A percentile compares a stretch with the other conserved stretches of the same genome.
These are phyloP conservation scores for Chaetomium olivaceum DNA, from an alignment of 2,329 filamentous ascomycete genomes.

Conservation along the genomic window DNA sequence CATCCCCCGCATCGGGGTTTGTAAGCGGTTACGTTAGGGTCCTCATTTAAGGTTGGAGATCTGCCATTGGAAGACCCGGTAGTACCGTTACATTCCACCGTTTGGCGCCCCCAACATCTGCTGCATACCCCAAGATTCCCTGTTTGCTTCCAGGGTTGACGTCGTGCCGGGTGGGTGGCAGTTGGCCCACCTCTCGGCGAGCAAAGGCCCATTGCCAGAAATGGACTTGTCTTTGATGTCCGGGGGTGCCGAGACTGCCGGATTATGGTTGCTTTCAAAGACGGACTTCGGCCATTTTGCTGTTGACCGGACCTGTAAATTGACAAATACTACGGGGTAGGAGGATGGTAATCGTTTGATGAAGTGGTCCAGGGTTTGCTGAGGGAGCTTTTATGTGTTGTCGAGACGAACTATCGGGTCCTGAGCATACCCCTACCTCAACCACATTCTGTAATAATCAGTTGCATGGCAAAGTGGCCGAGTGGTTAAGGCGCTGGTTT, in stretches of 20 bases:
- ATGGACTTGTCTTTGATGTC: neutral
- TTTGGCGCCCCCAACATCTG: neutral
- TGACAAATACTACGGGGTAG: neutral
- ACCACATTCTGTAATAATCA: neutral
- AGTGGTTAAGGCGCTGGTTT: constrained; percentile 17
- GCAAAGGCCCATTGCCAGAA: neutral
- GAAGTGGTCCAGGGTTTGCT: too few relatives aligned
- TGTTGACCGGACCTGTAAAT: neutral
- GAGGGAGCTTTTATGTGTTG: too few relatives aligned
- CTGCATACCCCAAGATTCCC: neutral
- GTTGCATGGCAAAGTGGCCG: constrained; percentile 11
- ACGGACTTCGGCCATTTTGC: neutral
- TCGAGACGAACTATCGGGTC: neutral
- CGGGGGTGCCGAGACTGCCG: neutral
- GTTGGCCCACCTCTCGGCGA: neutral
- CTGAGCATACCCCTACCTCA: neutral
- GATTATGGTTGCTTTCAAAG: neutral
- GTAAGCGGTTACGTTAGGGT: constrained; percentile 18
- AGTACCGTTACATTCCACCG: constrained; percentile 3
- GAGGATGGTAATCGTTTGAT: too few relatives aligned
- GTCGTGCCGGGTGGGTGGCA: constrained; percentile 1
- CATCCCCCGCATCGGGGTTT: constrained; percentile 8
- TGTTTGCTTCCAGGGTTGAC: constrained; percentile 3
- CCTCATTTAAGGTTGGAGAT: neutral
- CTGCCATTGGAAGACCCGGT: constrained; percentile 9